Evolutionary conservation across 2,329 filamentous ascomycete genomes (phyloP).

Genomic region (Hymenoscyphus infarciens): DNA sequence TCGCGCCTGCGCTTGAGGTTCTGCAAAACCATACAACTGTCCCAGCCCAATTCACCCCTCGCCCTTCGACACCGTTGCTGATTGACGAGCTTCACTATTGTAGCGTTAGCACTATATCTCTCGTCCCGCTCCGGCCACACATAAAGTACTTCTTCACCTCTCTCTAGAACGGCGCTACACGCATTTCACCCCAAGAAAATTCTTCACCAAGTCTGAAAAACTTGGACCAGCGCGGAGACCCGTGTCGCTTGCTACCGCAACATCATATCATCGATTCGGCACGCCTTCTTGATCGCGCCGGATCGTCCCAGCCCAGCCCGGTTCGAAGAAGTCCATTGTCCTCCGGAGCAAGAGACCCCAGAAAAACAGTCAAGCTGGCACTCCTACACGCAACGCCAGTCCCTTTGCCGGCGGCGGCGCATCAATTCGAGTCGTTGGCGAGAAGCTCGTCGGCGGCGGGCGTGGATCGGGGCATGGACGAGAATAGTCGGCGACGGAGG

Average conservation of each 20-base stretch:
- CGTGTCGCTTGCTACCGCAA: background rate
- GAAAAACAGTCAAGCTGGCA: constrained; percentile 56
- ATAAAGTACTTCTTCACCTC: background rate
- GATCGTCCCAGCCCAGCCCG: background rate
- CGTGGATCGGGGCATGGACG: constrained; percentile 69
- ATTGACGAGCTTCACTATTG: constrained; percentile 52
- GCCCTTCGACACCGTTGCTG: constrained; percentile 52
- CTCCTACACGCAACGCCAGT: constrained; percentile 56
- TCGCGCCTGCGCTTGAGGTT: constrained; percentile 20
- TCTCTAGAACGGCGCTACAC: background rate
- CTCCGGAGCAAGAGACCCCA: background rate
- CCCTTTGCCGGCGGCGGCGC: constrained; percentile 61
- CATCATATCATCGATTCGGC: background rate
- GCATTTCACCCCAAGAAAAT: background rate
- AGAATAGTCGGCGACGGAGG: constrained; percentile 68
- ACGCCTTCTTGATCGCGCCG: background rate
- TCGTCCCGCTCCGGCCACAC: background rate
- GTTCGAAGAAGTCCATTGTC: constrained; percentile 5
- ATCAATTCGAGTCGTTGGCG: constrained; percentile 59
- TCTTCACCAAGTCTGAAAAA: background rate
- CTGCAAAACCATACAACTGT: constrained; percentile 19
- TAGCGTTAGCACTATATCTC: constrained; percentile 34
- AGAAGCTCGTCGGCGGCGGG: constrained; percentile 47
- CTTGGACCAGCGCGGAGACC: background rate
- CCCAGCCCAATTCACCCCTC: constrained; percentile 49